Base-by-base conservation (phyloP, 1,284 basidiomycete species). In the Apiotrichum mycotoxinovorans region DNA sequence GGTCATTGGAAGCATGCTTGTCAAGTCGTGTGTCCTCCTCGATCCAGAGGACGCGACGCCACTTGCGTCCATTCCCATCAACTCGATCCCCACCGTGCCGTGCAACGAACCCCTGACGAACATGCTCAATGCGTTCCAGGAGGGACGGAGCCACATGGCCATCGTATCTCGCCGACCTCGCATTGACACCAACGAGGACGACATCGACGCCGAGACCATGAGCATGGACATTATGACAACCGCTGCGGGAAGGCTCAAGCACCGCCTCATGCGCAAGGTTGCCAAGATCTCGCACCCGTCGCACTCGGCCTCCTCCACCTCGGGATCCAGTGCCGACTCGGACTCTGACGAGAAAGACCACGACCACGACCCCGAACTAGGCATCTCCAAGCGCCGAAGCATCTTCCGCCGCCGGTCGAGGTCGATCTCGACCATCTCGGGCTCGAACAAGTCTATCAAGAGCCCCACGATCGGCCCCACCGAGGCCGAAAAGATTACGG, bases 61-160 rank as follows among this genome's bases (percentile, higher is more conserved):
- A 0, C 78, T 92, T 34, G 84, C 87, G 60, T 84, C 84, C 58
- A 84, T 92, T 46, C 87, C 87, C 2, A 79, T 92, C 49, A 93
- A 93, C 76, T 89, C 87, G 64, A 85, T 94, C 3, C 88, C 87
- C 0, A 87, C 87, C 44, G 88, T 94, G 1, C 87, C 91, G 1
- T 86, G 85, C 55, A 89, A 94, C 66, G 89, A 93, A 73, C 84
- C 90, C 22, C 80, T 95, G 5, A 83, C 94, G 22, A 87, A 89
- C 40, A 89, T 94, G 63, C 82, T 95, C 52, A 91, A 94, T 72
- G 87, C 83, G 60, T 95, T 95, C 75, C 91, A 94, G 73, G 90
- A 93, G 70, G 91, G 91, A 12, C 83, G 89, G 40, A 89, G 87
- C 42, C 91, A 95, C 71, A 91, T 95, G 83, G 92, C 92, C 30